phyloP scores from a whole-genome alignment of 2,329 filamentous ascomycete species.

The Clarireedia homoeocarpa region DNA sequence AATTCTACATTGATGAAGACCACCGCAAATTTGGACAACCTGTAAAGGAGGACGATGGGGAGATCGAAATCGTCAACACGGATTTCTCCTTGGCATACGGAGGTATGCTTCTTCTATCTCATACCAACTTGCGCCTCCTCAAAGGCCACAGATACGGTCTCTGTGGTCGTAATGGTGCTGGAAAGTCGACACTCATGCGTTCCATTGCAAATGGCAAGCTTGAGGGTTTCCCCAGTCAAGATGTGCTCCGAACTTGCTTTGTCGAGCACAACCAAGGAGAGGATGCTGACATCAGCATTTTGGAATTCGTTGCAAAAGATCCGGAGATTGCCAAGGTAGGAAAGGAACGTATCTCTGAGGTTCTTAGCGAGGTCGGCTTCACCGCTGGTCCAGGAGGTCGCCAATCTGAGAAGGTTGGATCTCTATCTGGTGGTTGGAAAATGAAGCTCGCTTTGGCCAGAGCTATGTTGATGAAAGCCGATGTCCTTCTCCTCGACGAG shows the following conservation, averaged over 20 bases:
- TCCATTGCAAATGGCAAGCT: constrained; percentile 93
- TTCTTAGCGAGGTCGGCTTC: constrained; percentile 89
- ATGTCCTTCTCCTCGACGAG: constrained; percentile 93
- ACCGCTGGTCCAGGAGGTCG: constrained; percentile 81
- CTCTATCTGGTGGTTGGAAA: constrained; percentile 97
- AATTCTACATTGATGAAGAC: constrained; percentile 76
- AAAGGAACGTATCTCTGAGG: constrained; percentile 70
- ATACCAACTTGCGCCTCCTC: constrained; percentile 88
- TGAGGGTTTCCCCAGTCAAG: constrained; percentile 90
- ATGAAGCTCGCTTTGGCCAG: constrained; percentile 97
- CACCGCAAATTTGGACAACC: constrained; percentile 79
- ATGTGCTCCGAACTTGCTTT: constrained; percentile 90
- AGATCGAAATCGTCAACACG: constrained; percentile 94
- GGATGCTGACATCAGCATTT: constrained; percentile 90
- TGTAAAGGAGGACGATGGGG: constrained; percentile 81
- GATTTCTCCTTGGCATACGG: constrained; percentile 97
- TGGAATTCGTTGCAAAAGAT: constrained; percentile 88
- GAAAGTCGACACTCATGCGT: constrained; percentile 98
- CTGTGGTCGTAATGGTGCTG: constrained; percentile 92
- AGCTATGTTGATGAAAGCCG: constrained; percentile 95
- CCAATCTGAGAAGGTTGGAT: constrained; percentile 85
- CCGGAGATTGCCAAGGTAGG: constrained; percentile 76
- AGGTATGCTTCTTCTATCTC: constrained; percentile 91
- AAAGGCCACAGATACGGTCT: constrained; percentile 97
- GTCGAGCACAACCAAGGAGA: constrained; percentile 99